Conservation (phyloP, 2,329 filamentous ascomycete species). For the Colletotrichum godetiae region DNA sequence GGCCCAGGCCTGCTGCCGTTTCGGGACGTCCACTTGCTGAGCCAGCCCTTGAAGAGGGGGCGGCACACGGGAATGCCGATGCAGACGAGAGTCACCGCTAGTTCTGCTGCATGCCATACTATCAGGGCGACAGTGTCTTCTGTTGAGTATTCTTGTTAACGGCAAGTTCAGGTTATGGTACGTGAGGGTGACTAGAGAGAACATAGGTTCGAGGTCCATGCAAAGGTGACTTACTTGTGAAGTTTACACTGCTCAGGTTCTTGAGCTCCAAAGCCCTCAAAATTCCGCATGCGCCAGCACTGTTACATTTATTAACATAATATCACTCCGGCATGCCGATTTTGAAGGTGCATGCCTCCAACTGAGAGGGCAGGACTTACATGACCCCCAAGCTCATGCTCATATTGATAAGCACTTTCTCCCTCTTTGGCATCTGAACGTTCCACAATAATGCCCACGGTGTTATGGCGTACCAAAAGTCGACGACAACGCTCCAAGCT, state of each 20-base stretch:
- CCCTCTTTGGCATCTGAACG: conserved; percentile 55
- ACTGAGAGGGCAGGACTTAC: conserved; percentile 24
- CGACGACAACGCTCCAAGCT: conserved; percentile 42
- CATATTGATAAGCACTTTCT: conserved; percentile 55
- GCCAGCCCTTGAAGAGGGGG: conserved; percentile 45
- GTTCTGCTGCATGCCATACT: conserved; percentile 52
- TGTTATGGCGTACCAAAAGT: conserved; percentile 53
- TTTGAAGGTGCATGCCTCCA: too few relatives aligned
- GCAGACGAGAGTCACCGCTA: conserved; percentile 52
- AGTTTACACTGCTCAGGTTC: conserved; percentile 41
- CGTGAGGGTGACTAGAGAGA: too few relatives aligned
- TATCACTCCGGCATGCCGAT: neutral
- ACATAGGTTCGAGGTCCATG: too few relatives aligned
- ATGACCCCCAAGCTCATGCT: conserved; percentile 56
- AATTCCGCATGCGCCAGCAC: conserved; percentile 44
- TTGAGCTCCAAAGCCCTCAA: conserved; percentile 43
- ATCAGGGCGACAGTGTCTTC: conserved; percentile 50
- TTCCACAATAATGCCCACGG: conserved; percentile 58
- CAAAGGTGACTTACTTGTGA: conserved; percentile 18
- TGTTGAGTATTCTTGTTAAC: conserved; percentile 31
- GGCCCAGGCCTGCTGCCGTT: conserved; percentile 15
- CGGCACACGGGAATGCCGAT: conserved; percentile 52
- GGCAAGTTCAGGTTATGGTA: neutral
- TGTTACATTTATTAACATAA: conserved; percentile 10
- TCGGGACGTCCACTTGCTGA: conserved; percentile 14